A percentile compares a stretch with the other conserved stretches of the same genome.
Evolutionary conservation across 2,329 filamentous ascomycete genomes (phyloP).

Genomic region (Pseudofabraea citricarpa): DNA sequence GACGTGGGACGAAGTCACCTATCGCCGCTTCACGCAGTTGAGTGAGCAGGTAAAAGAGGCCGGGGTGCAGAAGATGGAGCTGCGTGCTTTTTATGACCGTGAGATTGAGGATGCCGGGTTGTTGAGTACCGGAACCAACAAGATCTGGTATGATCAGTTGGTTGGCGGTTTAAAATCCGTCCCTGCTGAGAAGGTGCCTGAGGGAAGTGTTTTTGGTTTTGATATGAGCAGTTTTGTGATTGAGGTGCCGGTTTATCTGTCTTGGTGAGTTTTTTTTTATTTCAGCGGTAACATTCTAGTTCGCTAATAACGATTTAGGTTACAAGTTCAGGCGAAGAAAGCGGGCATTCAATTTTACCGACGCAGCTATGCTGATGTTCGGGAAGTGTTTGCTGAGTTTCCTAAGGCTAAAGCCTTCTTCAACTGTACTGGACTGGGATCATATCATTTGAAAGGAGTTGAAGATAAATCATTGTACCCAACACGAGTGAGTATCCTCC

Average conservation of each 20-base stretch:
- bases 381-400: constrained; percentile 9
- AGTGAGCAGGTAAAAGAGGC: constrained; percentile 11
- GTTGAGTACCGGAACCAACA: constrained; percentile 13
- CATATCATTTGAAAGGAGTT: constrained; percentile 19
- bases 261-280: constrained; percentile 45
- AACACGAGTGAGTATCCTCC: constrained; percentile 17
- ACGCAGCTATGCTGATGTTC: constrained; percentile 9
- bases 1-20: constrained; percentile 48
- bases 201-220: constrained; percentile 65
- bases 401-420: constrained; percentile 11
- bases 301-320: constrained; percentile 64
- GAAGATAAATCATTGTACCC: constrained; percentile 24
- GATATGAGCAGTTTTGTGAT: constrained; percentile 49
- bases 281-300: constrained; percentile 53
- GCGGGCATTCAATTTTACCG: constrained; percentile 13
- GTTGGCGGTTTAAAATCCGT: constrained; percentile 47
- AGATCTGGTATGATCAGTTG: constrained; percentile 35
- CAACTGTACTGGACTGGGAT: constrained; percentile 24
- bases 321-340: constrained; percentile 33
- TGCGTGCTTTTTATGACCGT: constrained; percentile 25
- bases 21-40: constrained; percentile 62
- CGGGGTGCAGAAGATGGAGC: constrained; percentile 8
- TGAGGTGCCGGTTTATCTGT: constrained; percentile 15
- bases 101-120: constrained; percentile 6
- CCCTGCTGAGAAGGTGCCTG: constrained; percentile 43